Evolutionary conservation across 768 basidiomycete genomes (phyloP).

Genomic region (Krasilnikovozyma curviuscula): DNA sequence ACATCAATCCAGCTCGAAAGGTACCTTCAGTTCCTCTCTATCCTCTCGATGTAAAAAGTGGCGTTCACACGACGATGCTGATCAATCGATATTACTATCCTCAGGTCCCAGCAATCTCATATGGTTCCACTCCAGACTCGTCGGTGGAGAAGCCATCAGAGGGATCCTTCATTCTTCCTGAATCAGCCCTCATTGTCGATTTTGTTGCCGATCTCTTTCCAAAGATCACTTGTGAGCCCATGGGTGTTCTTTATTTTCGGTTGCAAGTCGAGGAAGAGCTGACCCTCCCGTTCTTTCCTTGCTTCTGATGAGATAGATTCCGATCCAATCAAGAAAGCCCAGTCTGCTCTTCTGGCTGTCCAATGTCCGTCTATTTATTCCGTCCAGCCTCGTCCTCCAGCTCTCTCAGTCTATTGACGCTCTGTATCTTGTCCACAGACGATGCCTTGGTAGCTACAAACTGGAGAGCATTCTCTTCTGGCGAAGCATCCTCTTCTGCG

Average conservation of each 20-base stretch:
- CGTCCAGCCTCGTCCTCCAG: too few relatives aligned
- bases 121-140: slow-evolving; percentile 39
- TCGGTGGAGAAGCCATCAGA: slow-evolving; percentile 40
- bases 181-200: slow-evolving; percentile 47
- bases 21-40: slow-evolving; percentile 22
- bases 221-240: slow-evolving; percentile 27
- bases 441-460: slow-evolving; percentile 34
- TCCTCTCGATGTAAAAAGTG: too few relatives aligned
- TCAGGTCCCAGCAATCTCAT: slow-evolving; percentile 42
- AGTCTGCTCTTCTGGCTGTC: slow-evolving; percentile 40
- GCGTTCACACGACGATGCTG: too few relatives aligned
- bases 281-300: background rate
- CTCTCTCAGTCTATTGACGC: too few relatives aligned
- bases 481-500: slow-evolving; percentile 28
- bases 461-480: slow-evolving; percentile 27
- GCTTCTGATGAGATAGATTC: slow-evolving; percentile 1
- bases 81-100: background rate
- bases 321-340: slow-evolving; percentile 41
- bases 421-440: too few relatives aligned
- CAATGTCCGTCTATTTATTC: too few relatives aligned
- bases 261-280: background rate
- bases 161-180: slow-evolving; percentile 42
- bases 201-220: slow-evolving; percentile 43
- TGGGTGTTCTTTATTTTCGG: slow-evolving; percentile 22
- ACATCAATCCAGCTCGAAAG: slow-evolving; percentile 49